Base-by-base conservation (phyloP, 108 stramenopile genomes). In the Fistulifera pelliculosa region DNA sequence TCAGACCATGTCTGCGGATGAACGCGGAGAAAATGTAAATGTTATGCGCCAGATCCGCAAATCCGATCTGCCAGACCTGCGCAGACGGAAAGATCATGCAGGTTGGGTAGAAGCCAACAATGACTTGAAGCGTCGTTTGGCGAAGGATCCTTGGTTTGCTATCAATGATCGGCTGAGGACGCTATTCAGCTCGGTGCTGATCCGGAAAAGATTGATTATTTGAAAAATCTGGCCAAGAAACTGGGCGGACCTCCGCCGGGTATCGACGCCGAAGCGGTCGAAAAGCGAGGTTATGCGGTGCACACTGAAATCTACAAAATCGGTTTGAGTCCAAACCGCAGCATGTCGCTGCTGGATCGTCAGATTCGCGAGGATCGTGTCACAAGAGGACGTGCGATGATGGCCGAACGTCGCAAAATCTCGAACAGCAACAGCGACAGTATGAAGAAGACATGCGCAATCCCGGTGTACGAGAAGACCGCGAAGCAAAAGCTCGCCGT, bases 91-190 rank as follows among this genome's bases (percentile, higher is more conserved):
- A 31, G 83, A 87, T 47, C 62, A 70, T 38, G 68, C 69, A 1
- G 75, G 75, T 2, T 76, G 79, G 79, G 76, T 77, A 38, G 81
- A 86, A 47, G 84, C 88, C 15, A 70, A 74, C 42, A 65, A 73
- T 26, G 84, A 85, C 38, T 49, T 77, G 23, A 77, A 84, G 52
- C 39, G 63, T 22, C 56, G 80, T 0, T 65, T 53, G 45, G 42
- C 49, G 8, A 53, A 66, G 15, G 89, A 91, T 72, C 85, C 89
- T 2, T 91, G 89, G 89, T 91, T 75, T 56, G 76, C 52, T 1
- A 52, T 91, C 65, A 91, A 91, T 60, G 85, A 91, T 27, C 79
- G 83, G 0, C 26, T 91, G 38, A 55, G 75, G 89, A 91, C 56
- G 89, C 89, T 27, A 67, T 74, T 60, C 77, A 80, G 69, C 56